Evolutionary conservation across 495 filamentous ascomycete genomes (phyloP).

Genomic region (Podospora pseudoanserina): DNA sequence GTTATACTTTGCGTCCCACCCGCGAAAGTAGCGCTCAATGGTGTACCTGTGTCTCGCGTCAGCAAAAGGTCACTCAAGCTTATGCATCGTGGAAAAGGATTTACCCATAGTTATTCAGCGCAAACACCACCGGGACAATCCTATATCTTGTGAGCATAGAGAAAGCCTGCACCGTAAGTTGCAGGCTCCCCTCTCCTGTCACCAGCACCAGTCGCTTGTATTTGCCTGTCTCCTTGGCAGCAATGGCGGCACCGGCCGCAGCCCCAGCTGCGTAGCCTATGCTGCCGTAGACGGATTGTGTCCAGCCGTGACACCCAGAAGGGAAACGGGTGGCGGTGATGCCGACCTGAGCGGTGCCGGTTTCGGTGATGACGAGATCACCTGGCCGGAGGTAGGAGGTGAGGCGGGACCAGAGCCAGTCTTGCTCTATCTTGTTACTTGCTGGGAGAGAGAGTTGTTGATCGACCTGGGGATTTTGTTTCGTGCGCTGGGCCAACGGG

Average conservation of each 20-base stretch:
- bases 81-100: background rate
- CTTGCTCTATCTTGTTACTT: slow-evolving; percentile 27
- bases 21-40: slow-evolving; percentile 51
- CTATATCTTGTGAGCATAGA: slow-evolving; percentile 32
- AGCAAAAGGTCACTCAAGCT: background rate
- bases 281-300: slow-evolving; percentile 38
- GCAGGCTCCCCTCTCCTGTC: slow-evolving; percentile 42
- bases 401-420: slow-evolving; percentile 37
- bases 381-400: slow-evolving; percentile 41
- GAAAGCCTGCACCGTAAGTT: slow-evolving; percentile 42
- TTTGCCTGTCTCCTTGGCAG: slow-evolving; percentile 27
- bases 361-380: slow-evolving; percentile 50
- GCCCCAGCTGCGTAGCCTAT: slow-evolving; percentile 43
- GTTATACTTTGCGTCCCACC: slow-evolving; percentile 47
- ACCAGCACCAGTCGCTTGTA: slow-evolving; percentile 35
- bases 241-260: slow-evolving; percentile 35
- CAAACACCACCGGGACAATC: slow-evolving; percentile 40
- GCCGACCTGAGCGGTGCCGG: slow-evolving; percentile 40
- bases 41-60: slow-evolving; percentile 33
- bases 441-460: background rate
- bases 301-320: slow-evolving; percentile 26
- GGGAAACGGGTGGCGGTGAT: slow-evolving; percentile 32
- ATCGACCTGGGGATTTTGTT: background rate
- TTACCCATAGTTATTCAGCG: slow-evolving; percentile 48
- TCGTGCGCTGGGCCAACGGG: slow-evolving; percentile 1